These are phyloP conservation scores for Xanthoconium purpureum DNA, from an alignment of 768 basidiomycete species.

Conservation along the genomic window DNA sequence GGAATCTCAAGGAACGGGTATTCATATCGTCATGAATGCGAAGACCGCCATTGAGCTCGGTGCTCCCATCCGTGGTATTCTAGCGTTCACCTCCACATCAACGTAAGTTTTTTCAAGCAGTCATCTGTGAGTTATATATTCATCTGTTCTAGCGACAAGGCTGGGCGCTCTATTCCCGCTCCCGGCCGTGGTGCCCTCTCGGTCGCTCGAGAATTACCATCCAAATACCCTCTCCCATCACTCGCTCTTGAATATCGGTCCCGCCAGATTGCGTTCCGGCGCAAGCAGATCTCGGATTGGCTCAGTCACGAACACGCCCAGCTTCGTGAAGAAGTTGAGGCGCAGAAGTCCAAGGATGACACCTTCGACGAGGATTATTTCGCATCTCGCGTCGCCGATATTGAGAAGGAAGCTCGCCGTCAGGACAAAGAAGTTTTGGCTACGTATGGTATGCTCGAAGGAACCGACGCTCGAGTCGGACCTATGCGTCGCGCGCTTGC, in stretches of 20 bases:
- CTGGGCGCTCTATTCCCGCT: slow-evolving; percentile 95
- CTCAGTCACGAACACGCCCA: slow-evolving; percentile 83
- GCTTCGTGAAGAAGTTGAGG: slow-evolving; percentile 74
- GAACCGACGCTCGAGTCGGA: slow-evolving; percentile 77
- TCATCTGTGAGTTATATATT: neutral
- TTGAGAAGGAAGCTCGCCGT: slow-evolving; percentile 85
- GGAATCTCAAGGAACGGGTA: slow-evolving; percentile 96
- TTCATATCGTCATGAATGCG: slow-evolving; percentile 96
- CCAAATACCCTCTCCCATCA: slow-evolving; percentile 74
- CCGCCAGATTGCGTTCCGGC: slow-evolving; percentile 93
- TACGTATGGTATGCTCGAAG: slow-evolving; percentile 94
- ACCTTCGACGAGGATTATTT: slow-evolving; percentile 65
- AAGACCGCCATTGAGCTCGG: slow-evolving; percentile 95
- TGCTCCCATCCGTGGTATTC: slow-evolving; percentile 86
- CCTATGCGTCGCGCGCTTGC: slow-evolving; percentile 95
- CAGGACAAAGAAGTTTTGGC: slow-evolving; percentile 94
- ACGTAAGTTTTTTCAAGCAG: slow-evolving; percentile 54
- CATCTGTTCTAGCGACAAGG: slow-evolving; percentile 74
- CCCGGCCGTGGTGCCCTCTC: slow-evolving; percentile 92
- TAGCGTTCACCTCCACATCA: slow-evolving; percentile 95
- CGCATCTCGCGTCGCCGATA: slow-evolving; percentile 70
- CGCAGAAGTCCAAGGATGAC: slow-evolving; percentile 52
- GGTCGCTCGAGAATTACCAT: slow-evolving; percentile 80
- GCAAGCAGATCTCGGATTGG: slow-evolving; percentile 94
- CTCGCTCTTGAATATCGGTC: slow-evolving; percentile 86